Conservation (phyloP, 1,284 basidiomycete genomes). For the Clitocybe nebularis region DNA sequence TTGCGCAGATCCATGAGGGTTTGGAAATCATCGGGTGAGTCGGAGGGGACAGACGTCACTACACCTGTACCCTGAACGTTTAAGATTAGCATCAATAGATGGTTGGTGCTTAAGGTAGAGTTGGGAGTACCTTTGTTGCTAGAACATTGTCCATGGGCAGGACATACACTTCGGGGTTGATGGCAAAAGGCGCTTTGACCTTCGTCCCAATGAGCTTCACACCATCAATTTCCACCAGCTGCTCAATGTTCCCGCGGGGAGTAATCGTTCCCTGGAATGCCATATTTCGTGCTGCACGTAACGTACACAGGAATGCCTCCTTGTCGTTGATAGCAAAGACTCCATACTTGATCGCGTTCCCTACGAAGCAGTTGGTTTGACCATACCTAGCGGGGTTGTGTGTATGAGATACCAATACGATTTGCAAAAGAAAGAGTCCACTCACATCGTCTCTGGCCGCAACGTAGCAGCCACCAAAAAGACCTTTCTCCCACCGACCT, state of each 20-base stretch:
- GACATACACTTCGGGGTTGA: conserved; percentile 89
- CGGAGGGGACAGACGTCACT: conserved; percentile 96
- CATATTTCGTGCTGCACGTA: conserved; percentile 95
- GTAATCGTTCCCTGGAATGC: conserved; percentile 87
- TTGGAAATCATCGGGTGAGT: conserved; percentile 96
- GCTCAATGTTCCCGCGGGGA: conserved; percentile 66
- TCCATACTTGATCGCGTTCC: conserved; percentile 89
- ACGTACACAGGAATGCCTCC: conserved; percentile 88
- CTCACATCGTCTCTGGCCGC: conserved; percentile 94
- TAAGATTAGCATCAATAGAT: conserved; percentile 3
- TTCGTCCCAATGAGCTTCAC: conserved; percentile 84
- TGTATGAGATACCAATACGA: conserved; percentile 9
- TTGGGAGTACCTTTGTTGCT: conserved; percentile 71
- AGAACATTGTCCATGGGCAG: conserved; percentile 98
- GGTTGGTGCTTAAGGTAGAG: neutral
- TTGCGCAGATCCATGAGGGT: conserved; percentile 92
- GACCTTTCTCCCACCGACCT: conserved; percentile 77
- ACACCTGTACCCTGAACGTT: conserved; percentile 85
- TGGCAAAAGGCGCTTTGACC: conserved; percentile 84
- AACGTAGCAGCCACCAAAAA: conserved; percentile 95
- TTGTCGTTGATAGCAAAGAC: conserved; percentile 84
- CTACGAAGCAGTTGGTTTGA: conserved; percentile 98
- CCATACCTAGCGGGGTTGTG: conserved; percentile 66
- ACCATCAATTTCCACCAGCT: conserved; percentile 78
- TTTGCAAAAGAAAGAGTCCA: conserved; percentile 3